These are phyloP conservation scores for Periconia digitata DNA, from an alignment of 2,329 filamentous ascomycete species.

Conservation along the genomic window DNA sequence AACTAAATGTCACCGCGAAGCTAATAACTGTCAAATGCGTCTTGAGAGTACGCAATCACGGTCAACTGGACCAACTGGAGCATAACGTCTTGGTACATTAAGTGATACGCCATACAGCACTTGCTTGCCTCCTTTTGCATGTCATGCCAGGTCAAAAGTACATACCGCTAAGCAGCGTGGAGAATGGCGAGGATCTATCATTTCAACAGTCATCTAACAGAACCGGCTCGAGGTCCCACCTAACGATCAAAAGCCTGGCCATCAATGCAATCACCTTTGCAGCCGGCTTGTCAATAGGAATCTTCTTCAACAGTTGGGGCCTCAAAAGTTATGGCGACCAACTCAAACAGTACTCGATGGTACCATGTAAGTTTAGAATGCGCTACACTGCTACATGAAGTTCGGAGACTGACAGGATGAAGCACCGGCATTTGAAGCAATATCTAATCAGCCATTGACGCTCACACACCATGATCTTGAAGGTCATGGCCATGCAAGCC, in stretches of 20 bases:
- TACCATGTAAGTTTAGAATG: constrained; percentile 8
- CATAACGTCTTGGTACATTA: too few relatives aligned
- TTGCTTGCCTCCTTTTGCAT: not conserved
- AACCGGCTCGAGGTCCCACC: too few relatives aligned
- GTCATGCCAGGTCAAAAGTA: not conserved
- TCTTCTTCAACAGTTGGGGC: not conserved
- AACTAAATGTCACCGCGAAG: too few relatives aligned
- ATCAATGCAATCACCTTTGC: not conserved
- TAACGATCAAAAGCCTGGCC: not conserved
- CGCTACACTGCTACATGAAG: too few relatives aligned
- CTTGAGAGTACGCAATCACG: too few relatives aligned
- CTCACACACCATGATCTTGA: constrained; percentile 9
- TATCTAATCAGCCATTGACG: constrained; percentile 6
- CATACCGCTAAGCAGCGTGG: not conserved
- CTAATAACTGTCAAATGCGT: too few relatives aligned
- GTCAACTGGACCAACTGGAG: too few relatives aligned
- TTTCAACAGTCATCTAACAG: not conserved
- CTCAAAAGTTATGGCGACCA: not conserved
- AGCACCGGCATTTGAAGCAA: constrained; percentile 11
- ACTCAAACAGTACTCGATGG: constrained; percentile 5
- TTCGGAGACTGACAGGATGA: not conserved
- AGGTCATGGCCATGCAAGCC: constrained; percentile 6
- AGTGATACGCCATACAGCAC: not conserved
- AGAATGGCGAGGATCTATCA: not conserved
- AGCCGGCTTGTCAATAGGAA: not conserved